A percentile compares a stretch with the other conserved stretches of the same genome.
Evolutionary conservation across 176 grass and related monocot species (phyloP).

Genomic region (Tillandsia fasciculata): DNA sequence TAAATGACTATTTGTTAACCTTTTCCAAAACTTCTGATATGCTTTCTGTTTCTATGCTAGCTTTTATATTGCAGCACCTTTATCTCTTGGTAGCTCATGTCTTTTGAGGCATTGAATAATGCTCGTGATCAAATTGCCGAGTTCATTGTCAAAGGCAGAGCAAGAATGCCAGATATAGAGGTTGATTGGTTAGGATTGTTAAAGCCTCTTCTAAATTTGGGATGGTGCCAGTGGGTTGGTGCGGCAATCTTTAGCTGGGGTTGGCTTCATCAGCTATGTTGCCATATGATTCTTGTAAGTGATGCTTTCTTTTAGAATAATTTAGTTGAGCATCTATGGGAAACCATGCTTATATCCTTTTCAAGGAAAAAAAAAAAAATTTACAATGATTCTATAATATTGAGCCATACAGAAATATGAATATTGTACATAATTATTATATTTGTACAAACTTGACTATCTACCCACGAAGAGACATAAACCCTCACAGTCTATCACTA

Average conservation of each 20-base stretch:
- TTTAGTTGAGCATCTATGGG: neutral
- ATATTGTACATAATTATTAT: too few relatives aligned
- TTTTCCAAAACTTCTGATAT: slow-evolving; percentile 9
- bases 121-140: slow-evolving; percentile 47
- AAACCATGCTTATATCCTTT: too few relatives aligned
- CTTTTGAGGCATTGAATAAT: slow-evolving; percentile 46
- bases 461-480: neutral
- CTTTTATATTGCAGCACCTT: slow-evolving; percentile 55
- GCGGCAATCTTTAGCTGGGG: slow-evolving; percentile 72
- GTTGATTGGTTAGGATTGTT: slow-evolving; percentile 45
- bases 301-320: slow-evolving; percentile 6
- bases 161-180: slow-evolving; percentile 56
- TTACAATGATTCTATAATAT: too few relatives aligned
- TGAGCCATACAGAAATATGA: too few relatives aligned
- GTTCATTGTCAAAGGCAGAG: slow-evolving; percentile 72
- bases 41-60: slow-evolving; percentile 26
- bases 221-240: slow-evolving; percentile 69
- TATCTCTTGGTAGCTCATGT: slow-evolving; percentile 72
- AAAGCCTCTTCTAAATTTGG: slow-evolving; percentile 59
- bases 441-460: too few relatives aligned
- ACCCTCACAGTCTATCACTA: neutral
- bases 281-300: slow-evolving; percentile 87
- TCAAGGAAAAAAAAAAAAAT: too few relatives aligned
- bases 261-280: slow-evolving; percentile 62
- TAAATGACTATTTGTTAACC: neutral